Base-by-base conservation (phyloP, 345 rosid genomes). In the Citrus unshiu region DNA sequence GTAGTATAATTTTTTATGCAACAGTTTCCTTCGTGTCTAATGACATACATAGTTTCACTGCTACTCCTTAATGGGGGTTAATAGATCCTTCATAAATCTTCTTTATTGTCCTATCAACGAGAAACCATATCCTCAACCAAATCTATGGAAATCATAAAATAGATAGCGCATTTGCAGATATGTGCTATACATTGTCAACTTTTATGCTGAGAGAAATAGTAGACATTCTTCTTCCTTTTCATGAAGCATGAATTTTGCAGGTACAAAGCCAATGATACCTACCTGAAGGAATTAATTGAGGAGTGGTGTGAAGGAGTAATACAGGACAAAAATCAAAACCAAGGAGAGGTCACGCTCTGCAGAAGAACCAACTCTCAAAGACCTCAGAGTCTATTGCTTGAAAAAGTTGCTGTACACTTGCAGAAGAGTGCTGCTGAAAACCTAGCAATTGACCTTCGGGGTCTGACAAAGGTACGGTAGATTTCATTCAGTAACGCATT, bases 281-380 rank as follows among this genome's bases (percentile, higher is more conserved):
- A 84, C 86, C 98, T 96, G 63, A 89, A 91, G 89, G 91, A 83
- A 79, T 90, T 92, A 81, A 93, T 94, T 32, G 98, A 94, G 84
- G 98, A 96, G 75, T 94, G 98, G 99, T 92, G 97, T 68, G 99
- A 95, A 91, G 98, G 95, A 78, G 95, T 91, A 75, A 86, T 93
- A 81, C 93, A 85, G 73, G 89, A 79, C 68, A 88, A 84, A 70
- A 21, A 78, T 81, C 85, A 71, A 65, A 83, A 80, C 78, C 84
- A 74, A 77, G 83, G 72, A 70, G 83, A 82, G 79, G 43, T 70
- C 80, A 80, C 76, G 70, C 63, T 83, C 74, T 81, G 56, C 71
- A 81, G 80, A 84, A 84, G 81, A 75, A 83, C 89, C 5, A 84
- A 84, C 75, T 77, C 75, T 7, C 83, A 81, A 75, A 83, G 90